Base-by-base conservation (phyloP, 192 early-diverging fungal genomes). In the Dispira parvispora region DNA sequence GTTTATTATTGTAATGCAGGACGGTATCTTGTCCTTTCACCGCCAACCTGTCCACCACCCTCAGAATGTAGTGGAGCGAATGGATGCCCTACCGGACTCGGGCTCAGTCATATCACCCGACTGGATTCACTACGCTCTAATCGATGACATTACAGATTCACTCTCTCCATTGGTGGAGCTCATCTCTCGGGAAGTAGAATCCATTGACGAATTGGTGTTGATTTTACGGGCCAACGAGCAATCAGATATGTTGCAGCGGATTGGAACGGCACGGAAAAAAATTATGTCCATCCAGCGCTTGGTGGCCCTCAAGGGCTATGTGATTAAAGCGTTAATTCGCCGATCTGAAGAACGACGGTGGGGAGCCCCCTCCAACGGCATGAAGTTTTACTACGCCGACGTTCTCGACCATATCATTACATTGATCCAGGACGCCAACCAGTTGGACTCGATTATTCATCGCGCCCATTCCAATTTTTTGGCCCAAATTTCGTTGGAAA, bases 401-500 rank as follows among this genome's bases (percentile, higher is more conserved):
- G 61, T 67, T 21, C 45, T 63, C 62, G 77, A 79, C 72, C 90
- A 92, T 47, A 75, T 91, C 27, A 73, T 81, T 23, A 87, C 83
- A 6, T 82, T 92, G 77, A 61, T 78, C 1, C 78, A 80, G 52
- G 76, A 82, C 61, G 68, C 87, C 13, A 70, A 68, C 9, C 87
- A 90, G 63, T 87, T 83, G 63, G 89, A 94, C 61, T 70, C 78
- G 62, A 87, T 83, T 20, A 71, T 94, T 18, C 70, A 81, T 3
- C 64, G 89, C 13, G 75, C 86, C 0, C 88, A 94, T 65, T 75
- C 81, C 11, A 91, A 92, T 63, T 89, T 90, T 61, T 72, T 91
- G 55, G 90, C 88, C 20, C 85, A 84, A 67, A 80, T 91, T 63
- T 80, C 80, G 12, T 79, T 93, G 21, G 86, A 85, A 46, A 71